These are phyloP conservation scores for Pachyrhizus erosus DNA, from an alignment of 306 rosid genomes.

Conservation along the genomic window DNA sequence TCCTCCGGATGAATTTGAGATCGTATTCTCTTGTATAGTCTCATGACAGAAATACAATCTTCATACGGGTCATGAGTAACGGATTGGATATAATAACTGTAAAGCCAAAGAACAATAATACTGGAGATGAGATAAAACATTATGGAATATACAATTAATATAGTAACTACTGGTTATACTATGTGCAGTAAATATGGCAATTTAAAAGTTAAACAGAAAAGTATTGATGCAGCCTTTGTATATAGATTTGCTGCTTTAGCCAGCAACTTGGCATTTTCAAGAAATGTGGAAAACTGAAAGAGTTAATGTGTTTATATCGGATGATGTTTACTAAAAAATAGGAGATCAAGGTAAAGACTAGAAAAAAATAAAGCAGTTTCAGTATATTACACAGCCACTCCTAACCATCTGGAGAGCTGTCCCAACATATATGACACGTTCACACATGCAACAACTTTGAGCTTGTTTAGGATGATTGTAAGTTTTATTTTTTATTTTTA, in stretches of 20 bases:
- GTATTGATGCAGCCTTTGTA: not conserved
- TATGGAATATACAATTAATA: slow-evolving; percentile 9
- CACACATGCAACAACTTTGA: not conserved
- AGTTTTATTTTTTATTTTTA: not conserved
- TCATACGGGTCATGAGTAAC: slow-evolving; percentile 73
- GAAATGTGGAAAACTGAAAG: not conserved
- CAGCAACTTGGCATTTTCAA: not conserved
- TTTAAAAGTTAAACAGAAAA: slow-evolving; percentile 2
- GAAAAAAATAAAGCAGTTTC: not conserved
- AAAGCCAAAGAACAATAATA: slow-evolving; percentile 43
- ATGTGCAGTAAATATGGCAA: not conserved
- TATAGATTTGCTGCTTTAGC: not conserved
- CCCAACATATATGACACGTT: not conserved
- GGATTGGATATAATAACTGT: slow-evolving; percentile 76
- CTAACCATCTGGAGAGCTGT: not conserved
- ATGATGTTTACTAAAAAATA: not conserved
- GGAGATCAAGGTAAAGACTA: not conserved
- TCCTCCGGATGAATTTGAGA: slow-evolving; percentile 54
- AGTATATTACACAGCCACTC: not conserved
- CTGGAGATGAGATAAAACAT: slow-evolving; percentile 7
- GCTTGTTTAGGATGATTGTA: not conserved
- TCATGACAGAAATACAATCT: slow-evolving; percentile 78
- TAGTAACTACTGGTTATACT: slow-evolving; percentile 8
- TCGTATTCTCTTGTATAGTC: slow-evolving; percentile 78
- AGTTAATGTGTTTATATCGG: not conserved